Percentiles rank a stretch among this genome's conserved stretches.
Evolutionary conservation across 768 basidiomycete species (phyloP).

Genomic region (Calocera viscosa): DNA sequence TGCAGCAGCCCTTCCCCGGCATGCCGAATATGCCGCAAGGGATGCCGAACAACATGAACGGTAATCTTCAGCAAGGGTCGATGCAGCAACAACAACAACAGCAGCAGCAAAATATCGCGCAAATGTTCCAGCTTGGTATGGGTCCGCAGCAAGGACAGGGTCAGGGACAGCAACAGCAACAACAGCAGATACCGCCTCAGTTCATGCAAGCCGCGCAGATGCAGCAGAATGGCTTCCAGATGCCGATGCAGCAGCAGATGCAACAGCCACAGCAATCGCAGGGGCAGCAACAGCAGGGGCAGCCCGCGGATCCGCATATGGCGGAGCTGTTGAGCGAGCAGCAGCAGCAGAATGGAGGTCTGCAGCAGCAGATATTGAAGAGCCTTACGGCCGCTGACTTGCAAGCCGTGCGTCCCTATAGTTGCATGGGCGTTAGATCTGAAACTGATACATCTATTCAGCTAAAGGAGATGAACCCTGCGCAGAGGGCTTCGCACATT

Average conservation of each 20-base stretch:
- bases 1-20: not conserved
- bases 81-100: conserved; percentile 6
- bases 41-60: conserved; percentile 5
- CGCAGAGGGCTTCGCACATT: not conserved
- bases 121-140: conserved; percentile 7
- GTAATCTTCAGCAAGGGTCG: conserved; percentile 8
- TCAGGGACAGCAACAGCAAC: not conserved
- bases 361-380: not conserved
- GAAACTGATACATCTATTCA: not conserved
- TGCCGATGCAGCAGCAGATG: conserved; percentile 13
- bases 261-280: not conserved
- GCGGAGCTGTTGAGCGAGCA: conserved; percentile 1
- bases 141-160: not conserved
- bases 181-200: not conserved
- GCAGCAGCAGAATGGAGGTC: conserved; percentile 3
- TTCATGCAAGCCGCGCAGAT: not conserved
- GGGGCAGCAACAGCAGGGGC: not conserved
- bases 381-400: not conserved
- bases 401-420: not conserved
- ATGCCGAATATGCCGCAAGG: not conserved
- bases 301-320: conserved; percentile 5
- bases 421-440: not conserved
- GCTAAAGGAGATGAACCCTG: not conserved
- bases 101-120: not conserved
- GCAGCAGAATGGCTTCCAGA: conserved; percentile 8